Conservation (phyloP, 1,284 basidiomycete species). For the Melampsora larici-populina region DNA sequence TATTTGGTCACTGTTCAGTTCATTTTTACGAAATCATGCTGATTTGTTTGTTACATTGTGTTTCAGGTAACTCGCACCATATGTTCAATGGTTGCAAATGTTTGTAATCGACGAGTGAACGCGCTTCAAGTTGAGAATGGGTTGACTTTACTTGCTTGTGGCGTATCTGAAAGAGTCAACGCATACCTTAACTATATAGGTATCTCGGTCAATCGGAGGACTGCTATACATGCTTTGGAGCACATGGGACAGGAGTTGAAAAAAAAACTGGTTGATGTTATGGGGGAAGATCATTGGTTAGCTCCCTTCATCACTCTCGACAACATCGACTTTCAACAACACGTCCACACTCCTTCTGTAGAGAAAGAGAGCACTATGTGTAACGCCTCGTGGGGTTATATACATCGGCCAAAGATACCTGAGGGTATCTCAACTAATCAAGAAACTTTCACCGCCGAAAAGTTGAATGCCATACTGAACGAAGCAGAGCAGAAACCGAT, state of each 20-base stretch:
- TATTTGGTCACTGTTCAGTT: too few species aligned
- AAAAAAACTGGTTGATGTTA: background rate
- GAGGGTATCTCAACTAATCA: background rate
- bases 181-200: conserved; percentile 3
- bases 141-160: background rate
- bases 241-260: background rate
- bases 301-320: background rate
- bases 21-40: too few species aligned
- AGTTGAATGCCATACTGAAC: background rate
- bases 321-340: conserved; percentile 23
- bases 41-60: background rate
- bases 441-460: background rate
- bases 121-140: background rate
- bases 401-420: conserved; percentile 1
- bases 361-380: background rate
- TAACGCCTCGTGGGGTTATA: conserved; percentile 8
- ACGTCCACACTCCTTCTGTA: conserved; percentile 1
- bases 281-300: too few species aligned
- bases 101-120: background rate
- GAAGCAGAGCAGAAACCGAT: background rate
- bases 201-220: background rate
- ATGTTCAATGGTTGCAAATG: background rate
- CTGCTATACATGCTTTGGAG: conserved; percentile 7
- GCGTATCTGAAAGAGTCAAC: background rate
- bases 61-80: background rate